Conservation (phyloP, 23 red algal species). For the Agarophyton chilense region DNA sequence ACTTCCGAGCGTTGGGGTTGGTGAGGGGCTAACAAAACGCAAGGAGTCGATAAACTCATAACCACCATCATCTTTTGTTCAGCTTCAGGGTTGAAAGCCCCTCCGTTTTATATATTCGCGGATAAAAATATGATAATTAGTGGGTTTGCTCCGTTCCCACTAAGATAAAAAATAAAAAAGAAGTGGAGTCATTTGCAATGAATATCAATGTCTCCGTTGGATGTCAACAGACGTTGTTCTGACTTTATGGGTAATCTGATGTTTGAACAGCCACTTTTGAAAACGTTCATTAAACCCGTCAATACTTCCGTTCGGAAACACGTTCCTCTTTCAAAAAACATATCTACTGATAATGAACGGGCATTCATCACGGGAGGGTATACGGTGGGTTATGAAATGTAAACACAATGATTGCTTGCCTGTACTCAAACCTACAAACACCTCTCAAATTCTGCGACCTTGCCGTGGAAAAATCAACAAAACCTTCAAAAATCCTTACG, state of each 20-base stretch:
- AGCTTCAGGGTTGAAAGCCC: not conserved
- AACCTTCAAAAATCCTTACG: slow-evolving; percentile 1
- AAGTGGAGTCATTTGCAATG: not conserved
- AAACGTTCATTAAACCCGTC: no score
- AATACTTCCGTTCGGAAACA: no score
- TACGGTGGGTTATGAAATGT: slow-evolving; percentile 11
- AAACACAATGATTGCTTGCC: not conserved
- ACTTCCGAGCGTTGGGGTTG: no score
- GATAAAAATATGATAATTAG: not conserved
- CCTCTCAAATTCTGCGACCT: slow-evolving; percentile 23
- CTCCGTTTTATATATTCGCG: slow-evolving; percentile 17
- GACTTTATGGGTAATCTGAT: not conserved
- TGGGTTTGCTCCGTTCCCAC: not conserved
- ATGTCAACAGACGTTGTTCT: slow-evolving; percentile 8
- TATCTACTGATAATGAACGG: slow-evolving; percentile 22
- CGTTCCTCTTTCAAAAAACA: no score
- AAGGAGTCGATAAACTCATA: not conserved
- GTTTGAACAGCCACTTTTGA: no score
- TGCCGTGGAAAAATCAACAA: slow-evolving; percentile 23
- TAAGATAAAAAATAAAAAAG: not conserved
- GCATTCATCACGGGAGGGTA: slow-evolving; percentile 26
- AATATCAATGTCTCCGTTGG: not conserved
- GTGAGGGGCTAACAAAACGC: not conserved
- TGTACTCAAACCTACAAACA: not conserved
- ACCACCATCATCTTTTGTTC: not conserved